Conservation (phyloP, 805 yeast species). For the Candida sonorensis region DNA sequence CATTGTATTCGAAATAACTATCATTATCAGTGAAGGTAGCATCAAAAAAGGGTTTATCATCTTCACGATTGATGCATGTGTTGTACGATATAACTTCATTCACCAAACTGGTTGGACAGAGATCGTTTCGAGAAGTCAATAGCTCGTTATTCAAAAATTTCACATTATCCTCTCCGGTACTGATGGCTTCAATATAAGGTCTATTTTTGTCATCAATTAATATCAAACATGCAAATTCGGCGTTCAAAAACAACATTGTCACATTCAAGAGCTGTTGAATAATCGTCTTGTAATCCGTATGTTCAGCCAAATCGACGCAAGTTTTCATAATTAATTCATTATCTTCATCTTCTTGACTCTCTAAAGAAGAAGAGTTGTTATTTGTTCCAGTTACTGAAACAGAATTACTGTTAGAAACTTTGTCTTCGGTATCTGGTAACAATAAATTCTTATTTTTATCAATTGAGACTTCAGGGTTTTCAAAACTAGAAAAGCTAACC, state of each 20-base stretch:
- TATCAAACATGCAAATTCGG: slow-evolving; percentile 29
- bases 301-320: slow-evolving; percentile 44
- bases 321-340: slow-evolving; percentile 26
- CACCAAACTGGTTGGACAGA: slow-evolving; percentile 36
- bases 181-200: slow-evolving; percentile 25
- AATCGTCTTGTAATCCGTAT: slow-evolving; percentile 32
- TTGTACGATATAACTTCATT: slow-evolving; percentile 33
- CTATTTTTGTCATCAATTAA: slow-evolving; percentile 23
- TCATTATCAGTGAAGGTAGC: slow-evolving; percentile 30
- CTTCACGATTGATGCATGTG: slow-evolving; percentile 28
- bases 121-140: slow-evolving; percentile 32
- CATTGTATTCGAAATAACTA: slow-evolving; percentile 31
- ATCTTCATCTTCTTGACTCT: slow-evolving; percentile 7
- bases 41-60: slow-evolving; percentile 30
- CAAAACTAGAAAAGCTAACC: neutral
- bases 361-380: too few relatives aligned
- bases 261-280: slow-evolving; percentile 32
- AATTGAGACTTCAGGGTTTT: neutral
- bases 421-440: too few relatives aligned
- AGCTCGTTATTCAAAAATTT: slow-evolving; percentile 28
- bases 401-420: too few relatives aligned
- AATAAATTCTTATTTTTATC: too few relatives aligned
- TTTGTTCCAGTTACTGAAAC: too few relatives aligned
- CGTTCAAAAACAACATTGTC: slow-evolving; percentile 22
- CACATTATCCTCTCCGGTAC: slow-evolving; percentile 19